phyloP scores from a whole-genome alignment of 371 early-diverging fungal genomes.

The Lichtheimia corymbifera region DNA sequence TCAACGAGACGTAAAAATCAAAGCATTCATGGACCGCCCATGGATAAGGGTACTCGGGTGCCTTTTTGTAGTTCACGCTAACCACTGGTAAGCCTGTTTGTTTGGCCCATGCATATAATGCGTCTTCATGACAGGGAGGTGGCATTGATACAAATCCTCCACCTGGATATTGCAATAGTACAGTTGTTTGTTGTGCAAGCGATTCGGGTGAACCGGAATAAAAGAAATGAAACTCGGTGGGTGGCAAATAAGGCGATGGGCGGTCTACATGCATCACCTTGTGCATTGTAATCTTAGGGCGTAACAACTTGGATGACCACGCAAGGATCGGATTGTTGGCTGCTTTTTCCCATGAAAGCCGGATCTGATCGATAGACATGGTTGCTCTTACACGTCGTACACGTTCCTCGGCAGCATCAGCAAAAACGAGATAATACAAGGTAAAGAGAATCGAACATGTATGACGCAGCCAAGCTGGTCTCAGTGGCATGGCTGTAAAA shows the following conservation, averaged over 20 bases:
- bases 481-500: conserved; percentile 86
- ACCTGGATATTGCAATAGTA: conserved; percentile 83
- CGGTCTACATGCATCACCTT: conserved; percentile 59
- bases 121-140: conserved; percentile 76
- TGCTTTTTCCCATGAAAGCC: conserved; percentile 88
- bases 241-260: conserved; percentile 31
- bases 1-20: conserved; percentile 77
- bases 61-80: conserved; percentile 91
- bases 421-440: conserved; percentile 81
- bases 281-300: conserved; percentile 58
- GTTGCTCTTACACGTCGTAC: conserved; percentile 77
- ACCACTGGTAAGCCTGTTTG: conserved; percentile 70
- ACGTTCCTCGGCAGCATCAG: conserved; percentile 86
- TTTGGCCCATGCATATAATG: conserved; percentile 69
- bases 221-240: conserved; percentile 55
- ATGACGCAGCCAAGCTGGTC: conserved; percentile 76
- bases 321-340: conserved; percentile 70
- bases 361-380: conserved; percentile 86
- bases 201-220: conserved; percentile 45
- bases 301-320: conserved; percentile 46
- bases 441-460: conserved; percentile 77
- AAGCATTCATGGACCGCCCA: conserved; percentile 92
- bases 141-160: conserved; percentile 87
- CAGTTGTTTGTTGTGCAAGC: conserved; percentile 47
- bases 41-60: conserved; percentile 95